Conservation (phyloP, 2,329 filamentous ascomycete genomes). For the Diaporthe citrichinensis region DNA sequence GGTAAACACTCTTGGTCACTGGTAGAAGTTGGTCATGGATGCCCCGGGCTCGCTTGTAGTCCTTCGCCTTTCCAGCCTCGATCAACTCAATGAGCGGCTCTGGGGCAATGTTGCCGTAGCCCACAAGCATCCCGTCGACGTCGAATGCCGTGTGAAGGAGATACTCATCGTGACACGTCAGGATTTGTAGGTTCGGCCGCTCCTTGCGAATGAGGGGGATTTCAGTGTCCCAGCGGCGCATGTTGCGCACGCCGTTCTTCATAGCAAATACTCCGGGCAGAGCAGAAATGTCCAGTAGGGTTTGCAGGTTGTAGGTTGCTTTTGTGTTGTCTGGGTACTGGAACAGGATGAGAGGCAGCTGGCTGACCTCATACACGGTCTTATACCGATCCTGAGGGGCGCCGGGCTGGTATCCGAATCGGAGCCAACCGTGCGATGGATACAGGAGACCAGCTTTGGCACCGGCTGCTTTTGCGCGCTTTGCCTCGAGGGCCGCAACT, state of each 20-base stretch:
- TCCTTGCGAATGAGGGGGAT: conserved; percentile 65
- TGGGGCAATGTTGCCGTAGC: neutral
- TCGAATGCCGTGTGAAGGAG: neutral
- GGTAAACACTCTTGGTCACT: neutral
- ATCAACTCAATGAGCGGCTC: conserved; percentile 5
- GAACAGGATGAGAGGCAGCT: neutral
- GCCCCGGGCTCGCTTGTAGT: neutral
- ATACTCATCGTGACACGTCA: conserved; percentile 15
- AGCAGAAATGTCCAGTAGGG: neutral
- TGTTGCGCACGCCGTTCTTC: conserved; percentile 70
- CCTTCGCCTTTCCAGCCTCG: neutral
- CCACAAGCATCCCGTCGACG: conserved; percentile 9
- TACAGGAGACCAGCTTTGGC: neutral
- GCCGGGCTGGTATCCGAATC: neutral
- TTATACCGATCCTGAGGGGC: conserved; percentile 5
- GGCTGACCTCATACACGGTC: neutral
- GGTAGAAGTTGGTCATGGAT: conserved; percentile 1
- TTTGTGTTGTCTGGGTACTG: conserved; percentile 16
- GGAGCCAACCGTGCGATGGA: conserved; percentile 3
- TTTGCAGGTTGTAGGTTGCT: conserved; percentile 9
- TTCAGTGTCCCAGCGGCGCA: conserved; percentile 70
- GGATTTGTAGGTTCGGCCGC: conserved; percentile 45
- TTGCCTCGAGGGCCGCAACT: conserved; percentile 2
- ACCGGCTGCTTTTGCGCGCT: neutral
- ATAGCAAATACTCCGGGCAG: conserved; percentile 67